Base-by-base conservation (phyloP, 495 filamentous ascomycete species). In the Immersiella caudata region DNA sequence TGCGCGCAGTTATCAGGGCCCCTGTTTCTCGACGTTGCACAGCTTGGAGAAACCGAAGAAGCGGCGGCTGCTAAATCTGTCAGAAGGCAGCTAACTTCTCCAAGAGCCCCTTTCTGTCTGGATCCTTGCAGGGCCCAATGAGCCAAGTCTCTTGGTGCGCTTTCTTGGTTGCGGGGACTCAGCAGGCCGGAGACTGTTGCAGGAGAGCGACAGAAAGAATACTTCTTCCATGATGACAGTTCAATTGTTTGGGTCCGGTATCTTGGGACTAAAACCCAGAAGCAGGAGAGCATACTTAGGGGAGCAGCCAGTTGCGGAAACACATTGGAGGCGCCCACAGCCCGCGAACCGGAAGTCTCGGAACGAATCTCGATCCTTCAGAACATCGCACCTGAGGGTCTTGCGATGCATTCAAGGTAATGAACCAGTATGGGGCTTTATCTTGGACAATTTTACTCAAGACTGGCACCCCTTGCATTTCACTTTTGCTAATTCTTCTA, bases 281-380 rank as follows among this genome's bases (percentile, higher is more conserved):
- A 55, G 52, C 52, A 2, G 20, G 20, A 55, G 52, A 22, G n/a
- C 24, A 55, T 6, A 14, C 3, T 22, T 24, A n/a, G n/a, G 52
- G 6, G 6, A 55, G 1, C 6, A 24, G 52, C 59, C 35, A 33
- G 11, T 62, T 62, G 59, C 59, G 59, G 59, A 62, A 49, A 55
- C 29, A 26, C 9, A 11, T 40, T 33, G 59, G 59, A 62, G 49
- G 20, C 59, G 29, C 18, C 16, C 29, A 21, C 18, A 22, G 7
- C 6, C 59, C 6, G 20, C 6, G 22, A 33, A 6, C 9, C 33
- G 27, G 59, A 61, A 55, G 52, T n/a, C 52, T 55, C 52, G 52
- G 52, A 26, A 12, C 12, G 40, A 46, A 4, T 2, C 11, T 46
- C 40, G 40, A 46, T 33, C 29, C 29, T 33, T 33, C 29, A 33